Percentiles rank a stretch among this genome's conserved stretches.
Evolutionary conservation across 177 flowering plant genomes (phyloP).

Genomic region (Vitis hybrid): DNA sequence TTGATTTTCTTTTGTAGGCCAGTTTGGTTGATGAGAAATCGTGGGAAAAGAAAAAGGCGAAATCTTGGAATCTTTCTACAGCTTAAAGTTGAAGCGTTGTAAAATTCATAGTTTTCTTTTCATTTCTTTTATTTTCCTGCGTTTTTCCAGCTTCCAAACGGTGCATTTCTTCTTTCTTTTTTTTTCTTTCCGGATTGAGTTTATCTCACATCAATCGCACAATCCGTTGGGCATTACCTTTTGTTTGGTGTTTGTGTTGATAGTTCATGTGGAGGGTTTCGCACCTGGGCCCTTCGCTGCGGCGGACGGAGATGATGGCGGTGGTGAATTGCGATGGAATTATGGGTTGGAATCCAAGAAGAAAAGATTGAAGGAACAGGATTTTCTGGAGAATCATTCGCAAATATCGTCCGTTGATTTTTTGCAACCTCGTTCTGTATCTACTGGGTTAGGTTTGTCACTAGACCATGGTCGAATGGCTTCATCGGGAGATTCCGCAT

Average conservation of each 20-base stretch:
- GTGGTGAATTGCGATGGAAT: conserved; percentile 55
- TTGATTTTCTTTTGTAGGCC: neutral
- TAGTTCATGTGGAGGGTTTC: conserved; percentile 70
- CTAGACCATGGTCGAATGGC: conserved; percentile 64
- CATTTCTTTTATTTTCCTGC: neutral
- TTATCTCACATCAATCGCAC: neutral
- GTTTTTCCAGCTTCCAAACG: neutral
- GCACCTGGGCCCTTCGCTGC: conserved; percentile 49
- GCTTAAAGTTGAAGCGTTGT: neutral
- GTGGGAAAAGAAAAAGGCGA: neutral
- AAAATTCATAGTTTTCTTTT: neutral
- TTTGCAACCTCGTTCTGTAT: conserved; percentile 65
- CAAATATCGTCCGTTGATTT: conserved; percentile 72
- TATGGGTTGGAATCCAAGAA: conserved; percentile 47
- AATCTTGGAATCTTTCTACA: neutral
- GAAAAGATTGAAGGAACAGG: conserved; percentile 64
- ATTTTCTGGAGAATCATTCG: conserved; percentile 66
- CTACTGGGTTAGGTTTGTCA: conserved; percentile 83
- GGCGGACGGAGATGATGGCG: conserved; percentile 36
- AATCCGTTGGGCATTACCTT: neutral
- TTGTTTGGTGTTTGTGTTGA: conserved; percentile 2
- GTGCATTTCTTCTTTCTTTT: neutral
- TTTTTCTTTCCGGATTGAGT: neutral
- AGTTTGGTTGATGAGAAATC: neutral
- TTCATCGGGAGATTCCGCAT: conserved; percentile 65